Evolutionary conservation across 2,329 filamentous ascomycete species (phyloP).

Genomic region (Pyricularia grisea): DNA sequence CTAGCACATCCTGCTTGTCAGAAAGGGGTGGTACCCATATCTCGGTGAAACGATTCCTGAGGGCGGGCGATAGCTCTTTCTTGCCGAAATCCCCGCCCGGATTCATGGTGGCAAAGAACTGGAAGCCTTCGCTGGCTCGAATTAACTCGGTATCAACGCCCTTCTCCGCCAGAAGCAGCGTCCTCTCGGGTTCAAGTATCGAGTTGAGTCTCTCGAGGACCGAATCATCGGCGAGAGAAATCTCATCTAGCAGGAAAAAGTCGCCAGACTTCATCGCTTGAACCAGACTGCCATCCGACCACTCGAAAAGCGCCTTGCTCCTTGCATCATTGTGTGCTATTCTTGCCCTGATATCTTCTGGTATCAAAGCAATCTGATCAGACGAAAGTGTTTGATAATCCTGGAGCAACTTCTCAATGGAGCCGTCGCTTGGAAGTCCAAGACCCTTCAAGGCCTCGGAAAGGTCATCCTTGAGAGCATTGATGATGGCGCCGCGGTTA

Average conservation of each 20-base stretch:
- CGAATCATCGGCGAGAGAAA: slow-evolving; percentile 94
- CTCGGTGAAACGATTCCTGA: slow-evolving; percentile 95
- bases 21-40: slow-evolving; percentile 94
- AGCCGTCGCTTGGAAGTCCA: slow-evolving; percentile 23
- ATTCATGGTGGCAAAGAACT: slow-evolving; percentile 98
- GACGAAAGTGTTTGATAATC: slow-evolving; percentile 46
- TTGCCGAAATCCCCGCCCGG: slow-evolving; percentile 98
- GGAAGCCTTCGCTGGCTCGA: slow-evolving; percentile 67
- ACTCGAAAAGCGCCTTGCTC: slow-evolving; percentile 85
- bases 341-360: slow-evolving; percentile 34
- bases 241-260: slow-evolving; percentile 93
- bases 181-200: slow-evolving; percentile 81
- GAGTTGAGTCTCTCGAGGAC: slow-evolving; percentile 95
- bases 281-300: slow-evolving; percentile 88
- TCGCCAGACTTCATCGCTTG: slow-evolving; percentile 85
- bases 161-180: slow-evolving; percentile 87
- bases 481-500: slow-evolving; percentile 67
- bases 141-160: slow-evolving; percentile 77
- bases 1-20: slow-evolving; percentile 73
- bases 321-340: slow-evolving; percentile 45
- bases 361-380: slow-evolving; percentile 33
- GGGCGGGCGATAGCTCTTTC: slow-evolving; percentile 86
- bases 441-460: slow-evolving; percentile 30
- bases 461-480: slow-evolving; percentile 56
- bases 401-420: slow-evolving; percentile 46